Conservation (phyloP, 805 yeast species). For the Starmerella roubikii region DNA sequence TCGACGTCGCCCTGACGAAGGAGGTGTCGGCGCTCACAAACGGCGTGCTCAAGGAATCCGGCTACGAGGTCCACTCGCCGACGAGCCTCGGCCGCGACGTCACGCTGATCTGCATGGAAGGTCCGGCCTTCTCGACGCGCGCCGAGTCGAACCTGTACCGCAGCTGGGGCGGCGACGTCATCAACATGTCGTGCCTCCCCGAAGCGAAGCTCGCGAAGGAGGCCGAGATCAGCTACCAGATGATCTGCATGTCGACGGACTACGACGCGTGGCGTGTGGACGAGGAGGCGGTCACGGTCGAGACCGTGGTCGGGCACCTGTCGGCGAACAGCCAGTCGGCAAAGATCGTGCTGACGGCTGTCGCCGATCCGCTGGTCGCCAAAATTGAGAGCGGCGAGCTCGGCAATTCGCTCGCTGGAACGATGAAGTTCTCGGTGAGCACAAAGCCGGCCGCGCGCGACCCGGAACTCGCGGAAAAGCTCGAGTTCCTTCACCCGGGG, state of each 20-base stretch:
- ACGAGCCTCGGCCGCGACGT: slow-evolving; percentile 43
- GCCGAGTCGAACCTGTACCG: slow-evolving; percentile 85
- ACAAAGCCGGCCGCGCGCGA: slow-evolving; percentile 65
- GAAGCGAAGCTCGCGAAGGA: slow-evolving; percentile 95
- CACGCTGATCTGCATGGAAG: slow-evolving; percentile 94
- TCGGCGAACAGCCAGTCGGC: slow-evolving; percentile 82
- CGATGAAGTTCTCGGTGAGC: slow-evolving; percentile 69
- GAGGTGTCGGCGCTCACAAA: slow-evolving; percentile 38
- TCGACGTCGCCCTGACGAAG: slow-evolving; percentile 58
- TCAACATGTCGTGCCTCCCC: slow-evolving; percentile 95
- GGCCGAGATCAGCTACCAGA: slow-evolving; percentile 92
- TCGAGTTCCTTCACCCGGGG: slow-evolving; percentile 83
- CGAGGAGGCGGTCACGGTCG: slow-evolving; percentile 97
- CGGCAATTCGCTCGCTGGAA: slow-evolving; percentile 58
- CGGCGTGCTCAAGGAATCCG: slow-evolving; percentile 26
- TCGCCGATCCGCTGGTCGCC: slow-evolving; percentile 53
- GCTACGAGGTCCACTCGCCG: slow-evolving; percentile 53
- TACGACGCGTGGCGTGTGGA: slow-evolving; percentile 96
- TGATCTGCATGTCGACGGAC: slow-evolving; percentile 98
- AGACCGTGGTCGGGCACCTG: slow-evolving; percentile 83
- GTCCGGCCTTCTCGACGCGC: slow-evolving; percentile 93
- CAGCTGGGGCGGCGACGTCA: slow-evolving; percentile 85
- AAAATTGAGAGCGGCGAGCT: slow-evolving; percentile 44
- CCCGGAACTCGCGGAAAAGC: slow-evolving; percentile 56
- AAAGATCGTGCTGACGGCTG: slow-evolving; percentile 52